Base-by-base conservation (phyloP, 75 land plant species). In the Pinus albicaulis region DNA sequence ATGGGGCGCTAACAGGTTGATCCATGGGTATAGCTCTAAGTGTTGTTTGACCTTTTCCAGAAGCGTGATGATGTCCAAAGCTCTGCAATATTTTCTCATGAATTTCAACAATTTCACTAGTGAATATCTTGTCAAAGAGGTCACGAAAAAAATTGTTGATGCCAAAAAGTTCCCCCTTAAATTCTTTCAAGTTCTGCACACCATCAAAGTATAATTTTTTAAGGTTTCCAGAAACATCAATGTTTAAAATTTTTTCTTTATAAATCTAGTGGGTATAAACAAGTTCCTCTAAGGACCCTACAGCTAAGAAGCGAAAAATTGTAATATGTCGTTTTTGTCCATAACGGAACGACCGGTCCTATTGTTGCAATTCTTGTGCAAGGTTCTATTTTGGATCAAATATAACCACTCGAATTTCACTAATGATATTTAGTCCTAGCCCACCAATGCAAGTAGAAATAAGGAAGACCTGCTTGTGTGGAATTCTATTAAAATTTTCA, bases 381-480 rank as follows among this genome's bases (percentile, higher is more conserved):
- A 96, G 98, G 71, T 95, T 95, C 98, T 93, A 95, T 59, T 90
- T 93, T 64, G 96, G 96, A 80, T 95, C 98, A 83, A 95, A 95
- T 64, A 95, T 90, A 14, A 95, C 93, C 52, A 95, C 98, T 65
- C 96, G 77, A 66, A 91, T 93, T 80, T 96, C 98, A 88, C 93
- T 91, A 31, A 93, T 92, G 56, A 95, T 89, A 77, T 95, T 95
- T 60, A 95, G 77, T 11, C 99, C 99, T 24, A 96, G 80, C 57
- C 96, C 98, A 68, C 98, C 98, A 76, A 93, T 93, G 34, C 96
- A 75, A 16, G 98, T 95, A 23, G 93, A 93, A 44, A 95, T 91
- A 11, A 95, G 90, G 64, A 95, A 95, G 12, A 95, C 90, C 98
- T 48, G 11, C 11, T 48, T 48, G 52, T 11, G 7, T 48, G 98